Evolutionary conservation across 768 basidiomycete genomes (phyloP).

Genomic region (Paxillus ammoniavirescens): DNA sequence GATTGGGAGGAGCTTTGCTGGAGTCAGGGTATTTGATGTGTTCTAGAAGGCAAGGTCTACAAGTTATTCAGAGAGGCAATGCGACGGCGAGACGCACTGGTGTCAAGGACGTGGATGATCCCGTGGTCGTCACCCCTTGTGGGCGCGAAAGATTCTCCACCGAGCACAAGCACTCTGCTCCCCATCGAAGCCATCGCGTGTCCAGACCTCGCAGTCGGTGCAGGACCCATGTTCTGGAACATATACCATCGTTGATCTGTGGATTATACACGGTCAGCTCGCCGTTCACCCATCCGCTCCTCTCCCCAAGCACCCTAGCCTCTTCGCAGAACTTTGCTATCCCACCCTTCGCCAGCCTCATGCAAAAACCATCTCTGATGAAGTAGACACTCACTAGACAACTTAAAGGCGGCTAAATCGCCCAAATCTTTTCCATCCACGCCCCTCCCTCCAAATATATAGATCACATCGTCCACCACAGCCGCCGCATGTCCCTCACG

Average conservation of each 20-base stretch:
- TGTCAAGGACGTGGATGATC: slow-evolving; percentile 90
- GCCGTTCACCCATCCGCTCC: neutral
- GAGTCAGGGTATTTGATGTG: slow-evolving; percentile 93
- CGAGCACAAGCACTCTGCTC: slow-evolving; percentile 86
- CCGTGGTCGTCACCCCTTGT: slow-evolving; percentile 75
- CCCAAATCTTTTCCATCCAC: slow-evolving; percentile 95
- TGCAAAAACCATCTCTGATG: neutral
- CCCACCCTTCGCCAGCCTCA: neutral
- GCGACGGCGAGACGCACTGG: slow-evolving; percentile 58
- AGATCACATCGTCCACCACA: slow-evolving; percentile 95
- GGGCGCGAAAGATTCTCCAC: slow-evolving; percentile 85
- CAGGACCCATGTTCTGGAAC: slow-evolving; percentile 99
- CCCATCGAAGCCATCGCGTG: slow-evolving; percentile 98
- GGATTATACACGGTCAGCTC: slow-evolving; percentile 10
- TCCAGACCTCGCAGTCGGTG: slow-evolving; percentile 88
- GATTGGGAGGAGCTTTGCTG: slow-evolving; percentile 40
- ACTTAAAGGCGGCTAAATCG: slow-evolving; percentile 95
- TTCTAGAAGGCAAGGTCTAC: slow-evolving; percentile 41
- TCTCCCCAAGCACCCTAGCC: slow-evolving; percentile 1
- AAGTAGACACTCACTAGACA: slow-evolving; percentile 71
- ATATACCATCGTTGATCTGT: slow-evolving; percentile 98
- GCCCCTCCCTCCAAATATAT: slow-evolving; percentile 95
- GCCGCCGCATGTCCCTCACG: slow-evolving; percentile 96
- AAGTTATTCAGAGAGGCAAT: neutral
- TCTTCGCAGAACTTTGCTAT: neutral